Evolutionary conservation across 306 rosid genomes (phyloP), one percentile per base, ranked within the genome.

Genomic region (Casuarina cunninghamiana): DNA sequence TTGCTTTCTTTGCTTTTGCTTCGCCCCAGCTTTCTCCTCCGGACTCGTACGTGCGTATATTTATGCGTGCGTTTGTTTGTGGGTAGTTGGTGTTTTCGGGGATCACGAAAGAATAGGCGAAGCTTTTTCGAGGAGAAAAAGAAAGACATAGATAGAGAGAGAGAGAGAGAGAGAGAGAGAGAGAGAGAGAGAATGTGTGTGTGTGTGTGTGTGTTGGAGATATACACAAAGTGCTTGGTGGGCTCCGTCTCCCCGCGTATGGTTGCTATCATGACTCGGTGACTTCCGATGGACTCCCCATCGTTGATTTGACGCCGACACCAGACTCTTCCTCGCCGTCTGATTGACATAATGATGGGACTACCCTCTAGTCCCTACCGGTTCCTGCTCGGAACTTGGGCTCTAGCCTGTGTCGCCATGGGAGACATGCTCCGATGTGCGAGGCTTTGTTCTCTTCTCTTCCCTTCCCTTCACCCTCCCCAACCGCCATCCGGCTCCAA

Each of bases 351-450:
- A 61, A 62, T 50, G 39, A 66, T 46, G 81, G 80, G 88, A 70
- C 48, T 39, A 26, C 16, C 21, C 53, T n/a, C 13, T 6, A 1
- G 7, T 38, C 48, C 46, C 19, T 42, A 41, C 49, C 53, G 41
- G 3, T 55, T 76, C 69, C 58, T 80, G 73, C 44, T 87, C 53
- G 93, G 90, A 51, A 89, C 75, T 81, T 80, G 89, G 75, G 45
- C 35, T 7, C 85, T 50, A 73, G 82, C 80, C 85, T 90, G 87
- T 83, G 79, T 73, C 91, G 78, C 58, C 53, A 62, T 63, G 75
- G 89, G 90, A 82, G 88, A 86, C 91, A 86, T 2, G 5, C 58
- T 58, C 45, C 17, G 32, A 15, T 12, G 9, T 35, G 69, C 5
- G 37, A 10, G 12, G 8, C 2, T 39, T 35, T 35, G 19, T 58